These are phyloP conservation scores for Andrographis paniculata DNA, from an alignment of 305 asterid genomes.

Conservation along the genomic window DNA sequence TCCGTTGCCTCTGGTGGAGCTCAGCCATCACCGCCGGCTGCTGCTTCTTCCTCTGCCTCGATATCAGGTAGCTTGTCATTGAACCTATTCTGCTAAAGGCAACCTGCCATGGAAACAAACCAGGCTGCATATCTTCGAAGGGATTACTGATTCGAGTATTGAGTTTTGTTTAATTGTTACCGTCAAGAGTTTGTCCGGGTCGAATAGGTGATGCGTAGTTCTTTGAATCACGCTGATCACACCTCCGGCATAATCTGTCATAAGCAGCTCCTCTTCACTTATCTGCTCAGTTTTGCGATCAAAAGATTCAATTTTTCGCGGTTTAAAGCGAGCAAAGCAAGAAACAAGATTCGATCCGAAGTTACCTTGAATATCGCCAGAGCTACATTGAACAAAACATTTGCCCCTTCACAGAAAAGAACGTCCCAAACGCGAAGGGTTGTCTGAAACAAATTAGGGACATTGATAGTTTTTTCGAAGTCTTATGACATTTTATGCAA, in stretches of 20 bases:
- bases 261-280: conserved; percentile 81
- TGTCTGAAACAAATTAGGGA: conserved; percentile 40
- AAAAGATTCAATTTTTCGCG: background rate
- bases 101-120: conserved; percentile 29
- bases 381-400: conserved; percentile 77
- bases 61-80: conserved; percentile 66
- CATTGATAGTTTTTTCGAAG: conserved; percentile 13
- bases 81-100: conserved; percentile 80
- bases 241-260: conserved; percentile 79
- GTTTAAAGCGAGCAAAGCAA: background rate
- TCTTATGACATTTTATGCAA: background rate
- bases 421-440: conserved; percentile 95
- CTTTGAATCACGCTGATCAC: conserved; percentile 80
- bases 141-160: no score
- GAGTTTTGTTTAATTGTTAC: conserved; percentile 26
- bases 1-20: conserved; percentile 74
- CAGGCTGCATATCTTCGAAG: background rate
- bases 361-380: conserved; percentile 83
- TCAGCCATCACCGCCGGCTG: conserved; percentile 97
- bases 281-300: conserved; percentile 40
- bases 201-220: conserved; percentile 79
- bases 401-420: conserved; percentile 95
- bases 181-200: conserved; percentile 85
- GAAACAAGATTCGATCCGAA: background rate
- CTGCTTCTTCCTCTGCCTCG: conserved; percentile 95